Evolutionary conservation across 192 early-diverging fungal species (phyloP).

Genomic region (Rhizophagus clarus): DNA sequence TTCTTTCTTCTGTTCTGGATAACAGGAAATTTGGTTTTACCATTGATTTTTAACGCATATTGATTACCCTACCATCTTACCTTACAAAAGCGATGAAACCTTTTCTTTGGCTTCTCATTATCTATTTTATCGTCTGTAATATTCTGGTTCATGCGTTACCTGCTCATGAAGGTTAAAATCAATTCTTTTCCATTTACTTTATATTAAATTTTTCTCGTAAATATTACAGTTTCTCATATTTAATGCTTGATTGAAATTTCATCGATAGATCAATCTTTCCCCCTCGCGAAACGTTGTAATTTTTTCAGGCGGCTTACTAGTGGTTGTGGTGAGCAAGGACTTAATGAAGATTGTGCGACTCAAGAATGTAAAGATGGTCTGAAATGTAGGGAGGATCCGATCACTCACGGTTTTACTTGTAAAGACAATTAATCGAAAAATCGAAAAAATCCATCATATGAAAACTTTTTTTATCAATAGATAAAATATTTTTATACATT

Average conservation of each 20-base stretch:
- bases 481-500: no score
- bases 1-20: conserved; percentile 33
- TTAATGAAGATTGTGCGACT: no score
- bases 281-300: conserved; percentile 18
- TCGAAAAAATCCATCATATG: no score
- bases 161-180: conserved; percentile 32
- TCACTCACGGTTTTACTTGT: no score
- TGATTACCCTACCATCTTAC: conserved; percentile 31
- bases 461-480: no score
- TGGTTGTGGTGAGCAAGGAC: conserved; percentile 14
- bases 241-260: conserved; percentile 28
- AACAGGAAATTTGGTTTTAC: conserved; percentile 27
- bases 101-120: conserved; percentile 33
- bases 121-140: conserved; percentile 26
- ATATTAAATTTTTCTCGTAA: conserved; percentile 31
- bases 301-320: conserved; percentile 22
- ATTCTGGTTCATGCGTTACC: conserved; percentile 29
- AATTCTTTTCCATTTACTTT: conserved; percentile 32
- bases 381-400: no score
- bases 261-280: conserved; percentile 21
- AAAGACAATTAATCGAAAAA: no score
- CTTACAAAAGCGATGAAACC: conserved; percentile 28
- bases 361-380: no score
- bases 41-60: conserved; percentile 21
- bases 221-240: conserved; percentile 25